These are phyloP conservation scores for Exophiala sp. DNA, from an alignment of 2,329 filamentous ascomycete genomes.

Conservation along the genomic window DNA sequence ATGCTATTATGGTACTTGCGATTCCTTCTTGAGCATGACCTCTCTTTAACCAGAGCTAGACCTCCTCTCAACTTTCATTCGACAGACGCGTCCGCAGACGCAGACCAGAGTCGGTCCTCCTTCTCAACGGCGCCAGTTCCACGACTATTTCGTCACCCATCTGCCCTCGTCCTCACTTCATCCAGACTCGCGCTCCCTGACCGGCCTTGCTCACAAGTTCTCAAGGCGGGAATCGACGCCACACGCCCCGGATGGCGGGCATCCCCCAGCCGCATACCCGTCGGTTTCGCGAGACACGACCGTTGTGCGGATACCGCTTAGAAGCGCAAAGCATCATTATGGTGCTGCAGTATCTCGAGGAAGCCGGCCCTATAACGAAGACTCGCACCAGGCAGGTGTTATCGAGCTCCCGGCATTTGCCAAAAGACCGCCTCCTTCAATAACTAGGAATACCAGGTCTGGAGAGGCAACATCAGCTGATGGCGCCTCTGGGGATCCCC, in stretches of 20 bases:
- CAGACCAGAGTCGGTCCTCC: slow-evolving; percentile 13
- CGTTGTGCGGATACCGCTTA: slow-evolving; percentile 87
- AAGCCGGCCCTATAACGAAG: slow-evolving; percentile 83
- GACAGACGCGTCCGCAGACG: slow-evolving; percentile 22
- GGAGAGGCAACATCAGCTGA: slow-evolving; percentile 53
- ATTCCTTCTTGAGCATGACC: slow-evolving; percentile 13
- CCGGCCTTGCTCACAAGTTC: slow-evolving; percentile 72
- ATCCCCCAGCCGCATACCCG: slow-evolving; percentile 53
- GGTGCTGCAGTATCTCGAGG: slow-evolving; percentile 74
- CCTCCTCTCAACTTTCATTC: slow-evolving; percentile 34
- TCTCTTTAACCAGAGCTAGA: slow-evolving; percentile 30
- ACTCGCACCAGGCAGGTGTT: slow-evolving; percentile 88
- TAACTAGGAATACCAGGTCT: slow-evolving; percentile 38
- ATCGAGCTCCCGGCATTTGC: slow-evolving; percentile 92
- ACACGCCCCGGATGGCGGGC: slow-evolving; percentile 53
- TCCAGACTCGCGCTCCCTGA: slow-evolving; percentile 65
- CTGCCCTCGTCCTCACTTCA: slow-evolving; percentile 88
- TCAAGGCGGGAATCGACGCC: slow-evolving; percentile 79
- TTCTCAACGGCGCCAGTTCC: slow-evolving; percentile 55
- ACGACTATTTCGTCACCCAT: slow-evolving; percentile 96
- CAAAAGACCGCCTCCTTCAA: slow-evolving; percentile 65
- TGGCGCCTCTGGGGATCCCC: slow-evolving; percentile 78
- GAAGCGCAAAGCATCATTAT: slow-evolving; percentile 93
- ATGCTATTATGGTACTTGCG: slow-evolving; percentile 23
- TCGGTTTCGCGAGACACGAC: slow-evolving; percentile 69